Percentiles rank a stretch among this genome's conserved stretches.
phyloP scores from a whole-genome alignment of 1,284 basidiomycete species.

The Cutaneotrichosporon dermatis region DNA sequence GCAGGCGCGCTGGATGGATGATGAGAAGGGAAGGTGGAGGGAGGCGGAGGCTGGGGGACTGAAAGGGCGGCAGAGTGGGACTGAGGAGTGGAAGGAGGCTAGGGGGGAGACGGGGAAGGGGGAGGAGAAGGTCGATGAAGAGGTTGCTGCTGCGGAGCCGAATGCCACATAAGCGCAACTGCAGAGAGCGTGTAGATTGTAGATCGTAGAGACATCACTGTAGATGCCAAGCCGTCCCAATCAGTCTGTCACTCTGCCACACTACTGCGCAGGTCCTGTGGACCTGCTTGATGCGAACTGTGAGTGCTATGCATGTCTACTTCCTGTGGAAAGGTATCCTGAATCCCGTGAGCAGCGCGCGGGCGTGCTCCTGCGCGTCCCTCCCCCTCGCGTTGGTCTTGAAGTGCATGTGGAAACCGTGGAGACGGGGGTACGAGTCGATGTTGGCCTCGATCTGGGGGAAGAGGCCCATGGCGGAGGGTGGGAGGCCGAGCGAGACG shows the following conservation, averaged over 20 bases:
- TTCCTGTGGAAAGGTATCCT: slow-evolving; percentile 69
- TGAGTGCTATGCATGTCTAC: slow-evolving; percentile 21
- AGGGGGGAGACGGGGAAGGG: slow-evolving; percentile 40
- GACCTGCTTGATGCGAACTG: too few species aligned
- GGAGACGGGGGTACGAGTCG: slow-evolving; percentile 74
- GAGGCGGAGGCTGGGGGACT: slow-evolving; percentile 35
- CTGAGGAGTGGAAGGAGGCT: slow-evolving; percentile 49
- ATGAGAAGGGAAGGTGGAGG: slow-evolving; percentile 28
- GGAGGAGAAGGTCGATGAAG: slow-evolving; percentile 2
- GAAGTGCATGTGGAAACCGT: slow-evolving; percentile 88
- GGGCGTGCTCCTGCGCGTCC: slow-evolving; percentile 78
- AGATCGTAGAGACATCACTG: too few species aligned
- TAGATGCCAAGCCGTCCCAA: too few species aligned
- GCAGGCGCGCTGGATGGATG: slow-evolving; percentile 38
- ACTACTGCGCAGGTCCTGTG: too few species aligned
- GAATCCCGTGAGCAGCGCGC: slow-evolving; percentile 79
- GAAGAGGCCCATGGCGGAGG: slow-evolving; percentile 82
- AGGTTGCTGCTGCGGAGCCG: not conserved
- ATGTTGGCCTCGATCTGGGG: slow-evolving; percentile 90
- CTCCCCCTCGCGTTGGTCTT: slow-evolving; percentile 76
- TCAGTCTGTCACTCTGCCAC: too few species aligned
- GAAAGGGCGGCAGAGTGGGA: slow-evolving; percentile 46
- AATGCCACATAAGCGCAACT: too few species aligned
- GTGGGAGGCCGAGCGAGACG: slow-evolving; percentile 79
- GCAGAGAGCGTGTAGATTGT: too few species aligned